Conservation (phyloP, 2,329 filamentous ascomycete genomes). For the Stachybotrys elegans region DNA sequence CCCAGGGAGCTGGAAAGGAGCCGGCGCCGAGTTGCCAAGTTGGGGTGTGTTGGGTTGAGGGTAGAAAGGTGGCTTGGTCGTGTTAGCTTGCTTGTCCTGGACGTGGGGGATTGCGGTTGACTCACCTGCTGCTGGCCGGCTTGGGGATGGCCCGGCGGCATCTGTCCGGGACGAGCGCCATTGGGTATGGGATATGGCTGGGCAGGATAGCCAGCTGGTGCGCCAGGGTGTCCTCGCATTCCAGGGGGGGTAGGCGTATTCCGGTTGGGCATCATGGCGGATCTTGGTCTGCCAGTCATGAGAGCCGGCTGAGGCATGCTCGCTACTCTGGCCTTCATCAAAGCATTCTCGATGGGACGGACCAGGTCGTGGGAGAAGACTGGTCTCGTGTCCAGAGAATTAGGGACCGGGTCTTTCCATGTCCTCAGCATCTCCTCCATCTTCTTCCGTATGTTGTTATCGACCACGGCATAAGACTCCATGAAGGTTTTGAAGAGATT, state of each 20-base stretch:
- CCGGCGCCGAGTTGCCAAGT: conserved; percentile 26
- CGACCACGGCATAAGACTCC: conserved; percentile 90
- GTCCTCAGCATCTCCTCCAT: conserved; percentile 97
- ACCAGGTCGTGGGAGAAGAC: conserved; percentile 88
- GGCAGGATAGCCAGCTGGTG: conserved; percentile 17
- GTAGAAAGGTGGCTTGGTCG: conserved; percentile 19
- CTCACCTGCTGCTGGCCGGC: conserved; percentile 25
- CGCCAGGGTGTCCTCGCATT: conserved; percentile 22
- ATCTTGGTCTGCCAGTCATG: conserved; percentile 42
- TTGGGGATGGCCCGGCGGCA: conserved; percentile 12
- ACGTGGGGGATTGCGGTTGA: conserved; percentile 7
- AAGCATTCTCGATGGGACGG: conserved; percentile 85
- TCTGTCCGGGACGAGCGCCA: conserved; percentile 19
- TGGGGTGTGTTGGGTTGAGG: conserved; percentile 33
- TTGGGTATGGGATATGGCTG: conserved; percentile 24
- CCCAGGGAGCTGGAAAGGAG: conserved; percentile 37
- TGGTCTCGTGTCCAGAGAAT: conserved; percentile 85
- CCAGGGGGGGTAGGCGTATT: conserved; percentile 71
- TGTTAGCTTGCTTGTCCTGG: conserved; percentile 8
- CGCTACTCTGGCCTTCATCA: conserved; percentile 72
- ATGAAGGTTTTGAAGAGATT: conserved; percentile 94
- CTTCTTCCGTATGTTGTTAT: conserved; percentile 74
- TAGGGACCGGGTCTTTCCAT: conserved; percentile 95
- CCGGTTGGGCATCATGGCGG: conserved; percentile 53
- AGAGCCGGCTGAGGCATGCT: conserved; percentile 49